Base-by-base conservation (phyloP, 805 yeast species). In the Osmozyma mogii region DNA sequence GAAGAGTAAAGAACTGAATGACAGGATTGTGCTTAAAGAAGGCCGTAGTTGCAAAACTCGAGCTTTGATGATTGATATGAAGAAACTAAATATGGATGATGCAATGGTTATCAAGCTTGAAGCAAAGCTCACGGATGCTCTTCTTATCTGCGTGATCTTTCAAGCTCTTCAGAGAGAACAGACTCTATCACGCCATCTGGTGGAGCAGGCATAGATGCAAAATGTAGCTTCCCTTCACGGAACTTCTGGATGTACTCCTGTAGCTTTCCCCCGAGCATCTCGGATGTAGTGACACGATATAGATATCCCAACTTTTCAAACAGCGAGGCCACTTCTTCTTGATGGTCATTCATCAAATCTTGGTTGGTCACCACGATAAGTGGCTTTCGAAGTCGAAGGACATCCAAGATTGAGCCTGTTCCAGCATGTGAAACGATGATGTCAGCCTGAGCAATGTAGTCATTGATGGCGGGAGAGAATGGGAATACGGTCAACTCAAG, bases 381-480 rank as follows among this genome's bases (percentile, higher is more conserved):
- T 15, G 69, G 72, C 46, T 73, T 78, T 1, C 54, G 31, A 17
- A 47, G 46, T 14, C 92, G 63, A 21, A 85, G 53, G 0, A 83
- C 68, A 45, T 89, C 98, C 16, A 92, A 52, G 6, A 89, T 82
- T 0, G 96, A 84, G 2, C 98, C 98, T 0, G 97, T 84, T 1
- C 81, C 81, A 0, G 95, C 96, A 50, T 92, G 97, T 0, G 95
- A 77, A 9, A 92, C 68, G 8, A 89, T 83, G 24, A 84, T 41
- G 29, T 75, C 74, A 2, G 77, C 61, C 1, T 47, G 22, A 0
- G 41, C 27, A 3, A 84, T 70, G 34, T 65, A 61, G 0, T 52
- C 13, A 9, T 22, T 32, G 16, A 62, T 48, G n/a, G 49, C 33
- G 6, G 36, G 10, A 9, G 58, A 40, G 40, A 44, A 61, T 0